These are phyloP conservation scores for Tetrahymena elliotti DNA, from an alignment of 73 alveolate genomes.

Conservation along the genomic window DNA sequence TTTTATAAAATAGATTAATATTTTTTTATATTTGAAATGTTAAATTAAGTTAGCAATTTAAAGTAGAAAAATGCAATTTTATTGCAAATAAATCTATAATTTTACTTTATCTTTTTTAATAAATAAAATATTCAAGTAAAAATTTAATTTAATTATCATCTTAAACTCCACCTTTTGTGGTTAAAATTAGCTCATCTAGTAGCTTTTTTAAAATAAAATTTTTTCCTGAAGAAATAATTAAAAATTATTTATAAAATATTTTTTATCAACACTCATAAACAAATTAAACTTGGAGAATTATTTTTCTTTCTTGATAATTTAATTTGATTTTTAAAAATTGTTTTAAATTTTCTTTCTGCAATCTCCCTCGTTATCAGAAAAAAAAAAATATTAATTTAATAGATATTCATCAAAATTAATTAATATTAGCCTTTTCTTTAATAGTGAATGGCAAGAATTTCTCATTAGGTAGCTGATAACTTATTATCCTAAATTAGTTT, in stretches of 20 bases:
- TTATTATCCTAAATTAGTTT: not conserved
- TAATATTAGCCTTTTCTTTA: not conserved
- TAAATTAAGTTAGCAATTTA: too few relatives aligned
- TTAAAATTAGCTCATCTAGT: not conserved
- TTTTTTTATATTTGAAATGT: too few relatives aligned
- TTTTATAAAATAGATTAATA: not conserved
- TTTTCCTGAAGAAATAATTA: not conserved
- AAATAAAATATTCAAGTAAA: not conserved
- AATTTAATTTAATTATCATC: not conserved
- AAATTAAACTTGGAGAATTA: too few relatives aligned
- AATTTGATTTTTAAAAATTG: not conserved
- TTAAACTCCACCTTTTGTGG: not conserved
- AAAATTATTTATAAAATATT: too few relatives aligned
- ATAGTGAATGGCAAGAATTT: not conserved
- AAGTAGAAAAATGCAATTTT: not conserved
- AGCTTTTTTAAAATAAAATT: not conserved
- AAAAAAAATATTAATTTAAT: too few relatives aligned
- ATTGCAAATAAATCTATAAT: not conserved
- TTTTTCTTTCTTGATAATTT: too few relatives aligned
- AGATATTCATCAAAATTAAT: not conserved
- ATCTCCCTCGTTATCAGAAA: too few relatives aligned
- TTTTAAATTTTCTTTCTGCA: too few relatives aligned
- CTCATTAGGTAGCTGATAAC: not conserved
- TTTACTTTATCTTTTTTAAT: not conserved
- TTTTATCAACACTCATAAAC: too few relatives aligned